phyloP scores from a whole-genome alignment of 768 basidiomycete species.

The Russula abietina region DNA sequence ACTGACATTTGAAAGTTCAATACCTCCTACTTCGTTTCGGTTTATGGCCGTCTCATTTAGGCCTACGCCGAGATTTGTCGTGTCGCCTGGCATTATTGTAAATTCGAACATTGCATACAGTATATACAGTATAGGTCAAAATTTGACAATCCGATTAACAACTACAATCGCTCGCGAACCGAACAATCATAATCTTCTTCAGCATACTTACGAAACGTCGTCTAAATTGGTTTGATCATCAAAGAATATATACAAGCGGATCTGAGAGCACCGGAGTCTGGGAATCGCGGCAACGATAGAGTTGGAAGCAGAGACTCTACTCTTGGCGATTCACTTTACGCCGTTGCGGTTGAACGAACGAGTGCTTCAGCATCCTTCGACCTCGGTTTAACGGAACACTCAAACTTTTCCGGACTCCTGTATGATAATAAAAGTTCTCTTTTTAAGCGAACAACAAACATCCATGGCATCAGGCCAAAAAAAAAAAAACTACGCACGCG shows the following conservation, averaged over 20 bases:
- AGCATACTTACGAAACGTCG: no score
- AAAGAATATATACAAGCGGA: no score
- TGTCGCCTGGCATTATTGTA: not conserved
- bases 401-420: slow-evolving; percentile 24
- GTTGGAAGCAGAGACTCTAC: not conserved
- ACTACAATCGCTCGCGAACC: not conserved
- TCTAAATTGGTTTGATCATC: no score
- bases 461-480: no score
- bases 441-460: not conserved
- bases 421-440: not conserved
- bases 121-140: no score
- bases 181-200: not conserved
- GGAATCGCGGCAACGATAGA: no score
- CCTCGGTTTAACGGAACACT: slow-evolving; percentile 20
- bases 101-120: no score
- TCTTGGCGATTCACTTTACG: not conserved
- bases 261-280: no score
- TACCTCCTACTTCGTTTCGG: not conserved
- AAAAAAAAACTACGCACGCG: slow-evolving; percentile 10
- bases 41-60: not conserved
- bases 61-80: not conserved
- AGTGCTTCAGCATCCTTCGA: slow-evolving; percentile 22
- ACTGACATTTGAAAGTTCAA: not conserved
- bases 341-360: slow-evolving; percentile 14
- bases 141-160: not conserved